Evolutionary conservation across 495 filamentous ascomycete species (phyloP).

Genomic region (Cercophora newfieldiana): DNA sequence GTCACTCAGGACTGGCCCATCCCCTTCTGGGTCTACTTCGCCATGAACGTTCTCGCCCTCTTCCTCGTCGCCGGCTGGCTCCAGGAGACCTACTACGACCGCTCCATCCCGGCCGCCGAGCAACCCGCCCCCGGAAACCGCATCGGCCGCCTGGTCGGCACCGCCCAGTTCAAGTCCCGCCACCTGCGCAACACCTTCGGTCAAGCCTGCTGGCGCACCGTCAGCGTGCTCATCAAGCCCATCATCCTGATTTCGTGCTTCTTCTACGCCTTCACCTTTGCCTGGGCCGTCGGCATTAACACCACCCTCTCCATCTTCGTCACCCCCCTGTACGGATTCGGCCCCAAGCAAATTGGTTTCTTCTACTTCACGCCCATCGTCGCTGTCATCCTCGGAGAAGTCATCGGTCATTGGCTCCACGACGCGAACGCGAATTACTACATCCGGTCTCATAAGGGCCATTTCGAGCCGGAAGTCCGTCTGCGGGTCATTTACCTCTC

Average conservation of each 20-base stretch:
- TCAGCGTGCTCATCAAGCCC: constrained; percentile 52
- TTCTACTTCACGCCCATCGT: constrained; percentile 64
- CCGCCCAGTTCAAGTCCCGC: constrained; percentile 46
- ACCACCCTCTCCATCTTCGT: constrained; percentile 60
- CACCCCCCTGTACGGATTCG: constrained; percentile 55
- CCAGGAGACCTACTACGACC: constrained; percentile 63
- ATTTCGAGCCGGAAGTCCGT: constrained; percentile 61
- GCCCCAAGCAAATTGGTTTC: constrained; percentile 53
- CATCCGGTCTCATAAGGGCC: constrained; percentile 50
- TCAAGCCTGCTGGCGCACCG: constrained; percentile 47
- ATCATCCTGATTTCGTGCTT: constrained; percentile 49
- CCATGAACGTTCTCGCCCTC: constrained; percentile 48
- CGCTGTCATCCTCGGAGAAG: constrained; percentile 53
- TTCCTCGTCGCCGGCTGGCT: constrained; percentile 51
- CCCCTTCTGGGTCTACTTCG: constrained; percentile 56
- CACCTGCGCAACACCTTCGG: constrained; percentile 44
- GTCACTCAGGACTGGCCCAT: constrained; percentile 51
- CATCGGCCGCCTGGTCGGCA: constrained; percentile 45
- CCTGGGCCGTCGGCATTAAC: constrained; percentile 64
- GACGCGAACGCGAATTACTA: constrained; percentile 52
- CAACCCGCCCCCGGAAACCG: constrained; percentile 46
- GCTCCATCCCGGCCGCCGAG: constrained; percentile 42
- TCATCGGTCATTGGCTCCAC: constrained; percentile 61
- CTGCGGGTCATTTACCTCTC: constrained; percentile 52
- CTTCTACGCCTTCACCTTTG: constrained; percentile 60